These are phyloP conservation scores for Ministeria vibrans DNA, from an alignment of 78 protist genomes.

Conservation along the genomic window DNA sequence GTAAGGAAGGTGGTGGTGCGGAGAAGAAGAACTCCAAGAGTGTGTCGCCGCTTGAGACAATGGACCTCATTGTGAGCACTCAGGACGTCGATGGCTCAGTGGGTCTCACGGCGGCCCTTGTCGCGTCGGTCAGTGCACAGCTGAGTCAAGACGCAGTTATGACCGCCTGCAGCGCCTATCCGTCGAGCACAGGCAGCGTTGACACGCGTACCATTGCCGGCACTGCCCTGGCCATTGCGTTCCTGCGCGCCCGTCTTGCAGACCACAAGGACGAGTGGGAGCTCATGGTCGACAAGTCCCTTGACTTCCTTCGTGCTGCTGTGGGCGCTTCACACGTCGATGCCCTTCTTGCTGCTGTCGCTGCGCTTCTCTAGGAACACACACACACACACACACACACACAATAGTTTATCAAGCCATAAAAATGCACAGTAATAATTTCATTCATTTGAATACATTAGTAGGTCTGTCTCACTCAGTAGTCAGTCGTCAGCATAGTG, in stretches of 20 bases:
- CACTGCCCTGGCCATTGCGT: neutral
- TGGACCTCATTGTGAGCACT: neutral
- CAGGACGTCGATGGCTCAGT: neutral
- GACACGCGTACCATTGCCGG: neutral
- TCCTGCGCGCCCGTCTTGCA: neutral
- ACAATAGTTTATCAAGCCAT: no score
- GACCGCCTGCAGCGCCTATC: neutral
- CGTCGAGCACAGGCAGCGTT: neutral
- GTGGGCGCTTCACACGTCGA: neutral
- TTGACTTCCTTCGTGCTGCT: neutral
- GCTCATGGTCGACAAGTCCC: neutral
- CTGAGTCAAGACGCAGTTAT: no score
- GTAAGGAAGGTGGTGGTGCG: neutral
- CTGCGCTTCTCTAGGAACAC: neutral
- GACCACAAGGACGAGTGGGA: neutral
- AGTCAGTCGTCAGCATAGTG: no score
- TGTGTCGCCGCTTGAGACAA: neutral
- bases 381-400: no score
- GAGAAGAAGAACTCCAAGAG: neutral
- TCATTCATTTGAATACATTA: no score
- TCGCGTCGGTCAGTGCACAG: neutral
- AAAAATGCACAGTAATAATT: no score
- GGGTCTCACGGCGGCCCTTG: neutral
- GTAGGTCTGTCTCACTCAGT: no score
- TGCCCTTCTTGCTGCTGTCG: neutral